Conservation (phyloP, 345 rosid species). For the Heritiera fomes region DNA sequence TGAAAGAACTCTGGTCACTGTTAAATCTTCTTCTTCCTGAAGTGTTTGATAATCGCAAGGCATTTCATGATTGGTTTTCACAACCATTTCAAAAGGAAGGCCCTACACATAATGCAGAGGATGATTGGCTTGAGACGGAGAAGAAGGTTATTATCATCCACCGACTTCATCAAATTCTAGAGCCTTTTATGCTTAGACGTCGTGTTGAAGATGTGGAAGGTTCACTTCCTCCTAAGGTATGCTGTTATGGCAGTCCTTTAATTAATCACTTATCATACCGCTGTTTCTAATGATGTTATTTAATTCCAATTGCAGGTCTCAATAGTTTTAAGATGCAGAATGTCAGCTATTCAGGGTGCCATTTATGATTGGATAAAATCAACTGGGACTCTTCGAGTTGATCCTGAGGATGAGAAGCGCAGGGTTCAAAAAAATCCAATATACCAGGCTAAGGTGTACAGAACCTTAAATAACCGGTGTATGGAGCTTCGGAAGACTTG, state of each 20-base stretch:
- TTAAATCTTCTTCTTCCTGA: constrained; percentile 98
- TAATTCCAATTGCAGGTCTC: constrained; percentile 62
- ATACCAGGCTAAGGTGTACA: constrained; percentile 78
- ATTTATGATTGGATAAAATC: constrained; percentile 99
- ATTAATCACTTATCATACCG: constrained; percentile 12
- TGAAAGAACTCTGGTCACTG: constrained; percentile 99
- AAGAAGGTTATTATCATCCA: constrained; percentile 98
- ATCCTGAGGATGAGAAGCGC: constrained; percentile 91
- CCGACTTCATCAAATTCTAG: constrained; percentile 98
- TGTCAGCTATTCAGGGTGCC: constrained; percentile 97
- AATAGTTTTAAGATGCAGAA: constrained; percentile 87
- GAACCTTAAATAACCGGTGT: constrained; percentile 87
- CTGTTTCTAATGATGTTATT: constrained; percentile 35
- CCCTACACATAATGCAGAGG: constrained; percentile 79
- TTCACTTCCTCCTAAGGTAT: constrained; percentile 98
- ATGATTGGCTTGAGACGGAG: constrained; percentile 99
- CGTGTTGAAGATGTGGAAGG: constrained; percentile 99
- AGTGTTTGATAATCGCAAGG: constrained; percentile 98
- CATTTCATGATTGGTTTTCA: constrained; percentile 99
- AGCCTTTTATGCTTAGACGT: constrained; percentile 99
- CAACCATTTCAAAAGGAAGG: constrained; percentile 96
- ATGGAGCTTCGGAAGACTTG: constrained; percentile 98
- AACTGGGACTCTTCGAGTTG: constrained; percentile 93
- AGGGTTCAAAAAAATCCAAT: constrained; percentile 73
- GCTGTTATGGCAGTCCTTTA: constrained; percentile 20